These are phyloP conservation scores for Malbranchea cinnamomea DNA, from an alignment of 2,329 filamentous ascomycete genomes.

Conservation along the genomic window DNA sequence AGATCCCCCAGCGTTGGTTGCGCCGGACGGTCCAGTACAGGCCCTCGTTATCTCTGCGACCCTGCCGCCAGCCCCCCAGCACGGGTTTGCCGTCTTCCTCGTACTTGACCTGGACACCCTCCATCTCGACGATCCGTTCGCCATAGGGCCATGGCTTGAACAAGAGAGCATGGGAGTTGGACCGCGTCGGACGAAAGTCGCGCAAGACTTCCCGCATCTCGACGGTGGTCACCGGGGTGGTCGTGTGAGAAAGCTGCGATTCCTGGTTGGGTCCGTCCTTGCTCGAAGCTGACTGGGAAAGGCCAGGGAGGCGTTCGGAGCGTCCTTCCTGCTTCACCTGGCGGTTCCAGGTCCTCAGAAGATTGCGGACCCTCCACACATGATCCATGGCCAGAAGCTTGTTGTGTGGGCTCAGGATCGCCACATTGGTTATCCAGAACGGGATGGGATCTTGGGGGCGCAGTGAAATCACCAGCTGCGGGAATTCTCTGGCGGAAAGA, in stretches of 20 bases:
- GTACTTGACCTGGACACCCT: slow-evolving; percentile 69
- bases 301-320: too few relatives aligned
- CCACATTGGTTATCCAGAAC: slow-evolving; percentile 75
- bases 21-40: slow-evolving; percentile 70
- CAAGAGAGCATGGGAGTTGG: too few relatives aligned
- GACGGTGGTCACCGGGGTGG: too few relatives aligned
- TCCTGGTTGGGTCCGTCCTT: too few relatives aligned
- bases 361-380: too few relatives aligned
- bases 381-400: too few relatives aligned
- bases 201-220: too few relatives aligned
- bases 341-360: too few relatives aligned
- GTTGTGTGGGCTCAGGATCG: slow-evolving; percentile 55
- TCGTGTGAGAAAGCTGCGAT: too few relatives aligned
- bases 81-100: slow-evolving; percentile 59
- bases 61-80: slow-evolving; percentile 64
- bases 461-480: slow-evolving; percentile 61
- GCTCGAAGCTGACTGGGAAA: too few relatives aligned
- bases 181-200: background rate
- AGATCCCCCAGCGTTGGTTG: slow-evolving; percentile 80
- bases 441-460: slow-evolving; percentile 78
- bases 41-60: slow-evolving; percentile 37
- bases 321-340: too few relatives aligned
- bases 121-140: slow-evolving; percentile 72
- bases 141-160: slow-evolving; percentile 25
- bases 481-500: slow-evolving; percentile 50